phyloP scores from a whole-genome alignment of 192 early-diverging fungal genomes.

The Backusella tarrabulga region DNA sequence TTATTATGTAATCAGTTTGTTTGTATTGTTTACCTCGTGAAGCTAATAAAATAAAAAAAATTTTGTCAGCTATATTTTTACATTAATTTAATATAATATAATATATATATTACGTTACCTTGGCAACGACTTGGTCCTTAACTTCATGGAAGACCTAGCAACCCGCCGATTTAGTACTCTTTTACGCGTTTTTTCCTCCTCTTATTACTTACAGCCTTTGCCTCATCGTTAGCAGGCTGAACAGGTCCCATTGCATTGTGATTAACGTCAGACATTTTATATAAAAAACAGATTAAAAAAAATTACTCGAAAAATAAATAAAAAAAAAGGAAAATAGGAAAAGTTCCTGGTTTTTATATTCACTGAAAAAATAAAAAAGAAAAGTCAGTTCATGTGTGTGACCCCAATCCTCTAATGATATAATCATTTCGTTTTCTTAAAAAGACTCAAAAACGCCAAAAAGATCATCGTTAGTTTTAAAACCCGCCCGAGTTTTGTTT shows the following conservation, averaged over 20 bases:
- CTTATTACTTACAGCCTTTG: slow-evolving; percentile 20
- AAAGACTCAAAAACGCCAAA: background rate
- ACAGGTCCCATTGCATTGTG: slow-evolving; percentile 47
- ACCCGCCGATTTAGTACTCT: background rate
- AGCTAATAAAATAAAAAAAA: background rate
- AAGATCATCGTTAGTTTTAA: background rate
- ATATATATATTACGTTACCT: slow-evolving; percentile 30
- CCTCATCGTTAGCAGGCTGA: slow-evolving; percentile 40
- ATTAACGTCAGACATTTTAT: slow-evolving; percentile 45
- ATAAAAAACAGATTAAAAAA: background rate
- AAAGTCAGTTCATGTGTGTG: background rate
- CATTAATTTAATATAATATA: background rate
- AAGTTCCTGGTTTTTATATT: background rate
- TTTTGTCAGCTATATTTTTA: background rate
- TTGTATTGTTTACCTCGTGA: slow-evolving; percentile 22
- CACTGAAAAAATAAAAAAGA: background rate
- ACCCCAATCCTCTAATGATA: background rate
- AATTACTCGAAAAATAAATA: background rate
- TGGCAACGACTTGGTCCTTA: slow-evolving; percentile 39
- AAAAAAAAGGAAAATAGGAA: background rate
- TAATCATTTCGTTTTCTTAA: background rate
- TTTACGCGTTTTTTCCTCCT: background rate
- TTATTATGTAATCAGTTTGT: background rate
- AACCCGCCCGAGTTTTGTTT: background rate
- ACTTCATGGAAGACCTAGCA: slow-evolving; percentile 37